phyloP scores from a whole-genome alignment of 2,329 filamentous ascomycete genomes.

The Monilinia fructigena region DNA sequence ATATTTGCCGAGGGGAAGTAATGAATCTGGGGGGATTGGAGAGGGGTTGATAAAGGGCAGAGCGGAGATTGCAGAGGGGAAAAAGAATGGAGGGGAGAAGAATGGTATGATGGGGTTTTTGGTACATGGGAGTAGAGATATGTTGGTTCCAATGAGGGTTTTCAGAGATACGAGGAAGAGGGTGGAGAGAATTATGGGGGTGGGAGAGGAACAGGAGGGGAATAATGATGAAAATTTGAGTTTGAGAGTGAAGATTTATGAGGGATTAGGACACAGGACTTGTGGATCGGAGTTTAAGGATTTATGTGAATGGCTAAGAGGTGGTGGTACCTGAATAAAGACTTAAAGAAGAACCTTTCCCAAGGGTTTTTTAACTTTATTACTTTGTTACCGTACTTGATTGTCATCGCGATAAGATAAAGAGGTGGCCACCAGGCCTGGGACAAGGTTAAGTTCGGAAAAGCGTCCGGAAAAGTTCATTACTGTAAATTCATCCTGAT shows the following conservation, averaged over 20 bases:
- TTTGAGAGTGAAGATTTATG: neutral
- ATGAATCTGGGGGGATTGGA: neutral
- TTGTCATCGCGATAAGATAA: neutral
- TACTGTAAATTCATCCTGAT: neutral
- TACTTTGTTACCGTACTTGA: too few relatives aligned
- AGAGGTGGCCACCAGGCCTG: neutral
- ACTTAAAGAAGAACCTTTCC: too few relatives aligned
- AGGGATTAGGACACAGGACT: neutral
- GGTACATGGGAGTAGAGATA: constrained; percentile 48
- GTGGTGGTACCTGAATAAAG: neutral
- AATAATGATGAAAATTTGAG: constrained; percentile 32
- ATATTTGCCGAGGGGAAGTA: constrained; percentile 46
- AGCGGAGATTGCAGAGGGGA: constrained; percentile 40
- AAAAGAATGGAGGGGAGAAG: constrained; percentile 36
- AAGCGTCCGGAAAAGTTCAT: neutral
- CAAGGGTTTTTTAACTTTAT: too few relatives aligned
- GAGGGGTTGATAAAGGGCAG: constrained; percentile 43
- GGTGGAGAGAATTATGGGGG: too few relatives aligned
- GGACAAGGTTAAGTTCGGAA: neutral
- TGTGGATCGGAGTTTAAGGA: constrained; percentile 38
- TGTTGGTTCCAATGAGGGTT: constrained; percentile 40
- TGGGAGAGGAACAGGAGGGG: too few relatives aligned
- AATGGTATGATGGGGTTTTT: constrained; percentile 43
- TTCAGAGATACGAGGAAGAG: too few relatives aligned
- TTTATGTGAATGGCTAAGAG: neutral